These are phyloP conservation scores for Camellia sinensis DNA, from an alignment of 148 eudicot genomes.

Conservation along the genomic window DNA sequence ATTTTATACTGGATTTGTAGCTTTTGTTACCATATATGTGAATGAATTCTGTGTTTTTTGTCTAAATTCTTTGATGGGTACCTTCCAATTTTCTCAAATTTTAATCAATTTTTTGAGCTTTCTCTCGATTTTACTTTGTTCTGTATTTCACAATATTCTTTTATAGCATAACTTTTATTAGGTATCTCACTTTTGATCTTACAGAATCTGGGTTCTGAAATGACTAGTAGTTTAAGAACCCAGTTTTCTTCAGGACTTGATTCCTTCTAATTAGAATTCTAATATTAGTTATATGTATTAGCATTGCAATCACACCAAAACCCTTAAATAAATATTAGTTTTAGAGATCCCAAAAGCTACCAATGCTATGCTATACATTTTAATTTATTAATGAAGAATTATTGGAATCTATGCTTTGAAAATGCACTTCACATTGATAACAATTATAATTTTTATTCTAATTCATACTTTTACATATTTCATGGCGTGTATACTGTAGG, in stretches of 20 bases:
- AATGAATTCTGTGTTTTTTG: background rate
- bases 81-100: background rate
- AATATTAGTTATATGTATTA: background rate
- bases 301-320: background rate
- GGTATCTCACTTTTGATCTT: background rate
- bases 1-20: background rate
- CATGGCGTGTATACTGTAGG: conserved; percentile 31
- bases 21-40: background rate
- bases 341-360: background rate
- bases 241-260: background rate
- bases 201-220: background rate
- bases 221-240: background rate
- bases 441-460: background rate
- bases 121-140: background rate
- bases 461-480: background rate
- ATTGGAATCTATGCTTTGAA: background rate
- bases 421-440: background rate
- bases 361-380: background rate
- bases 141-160: background rate
- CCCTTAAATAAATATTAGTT: background rate
- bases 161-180: background rate
- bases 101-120: background rate
- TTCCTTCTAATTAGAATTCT: background rate
- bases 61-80: conserved; percentile 3
- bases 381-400: background rate